Base-by-base conservation (phyloP, 257 asterid genomes). In the Henckelia pumila region DNA sequence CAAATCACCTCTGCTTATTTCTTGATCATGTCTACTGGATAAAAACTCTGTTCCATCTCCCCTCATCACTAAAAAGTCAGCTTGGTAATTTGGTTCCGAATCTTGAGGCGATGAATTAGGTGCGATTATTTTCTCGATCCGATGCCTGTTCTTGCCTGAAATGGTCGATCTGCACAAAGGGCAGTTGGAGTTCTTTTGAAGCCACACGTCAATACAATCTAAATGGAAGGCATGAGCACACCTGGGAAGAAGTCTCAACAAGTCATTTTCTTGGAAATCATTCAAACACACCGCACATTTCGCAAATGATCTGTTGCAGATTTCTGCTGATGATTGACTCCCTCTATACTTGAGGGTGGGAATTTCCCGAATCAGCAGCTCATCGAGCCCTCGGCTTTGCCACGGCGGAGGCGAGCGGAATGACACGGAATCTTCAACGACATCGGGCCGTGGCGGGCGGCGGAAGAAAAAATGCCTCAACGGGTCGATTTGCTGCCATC, bases 191-290 rank as follows among this genome's bases (percentile, higher is more conserved):
- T 86, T 88, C 71, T 49, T 82, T 30, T 75, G 85, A 3, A 91
- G 81, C 97, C 97, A 91, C 4, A 91, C 75, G 44, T 88, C 97
- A 28, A 91, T 85, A 76, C 97, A 91, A 50, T 91, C 97, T 0
- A 82, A 37, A 33, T 88, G 97, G 67, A 91, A 91, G 0, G 89
- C 91, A 61, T 91, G 97, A 58, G 76, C 78, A 49, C 97, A 91
- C 58, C 80, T 88, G 0, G 97, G 97, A 9, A 91, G 84, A 59
- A 85, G 74, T 58, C 89, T 78, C 0, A 91, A 58, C 85, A 82
- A 71, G 23, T 91, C 97, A 17, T 66, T 78, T 9, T 85, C 86
- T 70, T 79, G 89, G 33, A 91, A 91, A 73, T 85, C 89, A 35
- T 71, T 84, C 61, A 91, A 70, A 63, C 97, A 91, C 0, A 88